phyloP scores from a whole-genome alignment of 2,329 filamentous ascomycete genomes.

The Chrysoporthe deuterocubensis region DNA sequence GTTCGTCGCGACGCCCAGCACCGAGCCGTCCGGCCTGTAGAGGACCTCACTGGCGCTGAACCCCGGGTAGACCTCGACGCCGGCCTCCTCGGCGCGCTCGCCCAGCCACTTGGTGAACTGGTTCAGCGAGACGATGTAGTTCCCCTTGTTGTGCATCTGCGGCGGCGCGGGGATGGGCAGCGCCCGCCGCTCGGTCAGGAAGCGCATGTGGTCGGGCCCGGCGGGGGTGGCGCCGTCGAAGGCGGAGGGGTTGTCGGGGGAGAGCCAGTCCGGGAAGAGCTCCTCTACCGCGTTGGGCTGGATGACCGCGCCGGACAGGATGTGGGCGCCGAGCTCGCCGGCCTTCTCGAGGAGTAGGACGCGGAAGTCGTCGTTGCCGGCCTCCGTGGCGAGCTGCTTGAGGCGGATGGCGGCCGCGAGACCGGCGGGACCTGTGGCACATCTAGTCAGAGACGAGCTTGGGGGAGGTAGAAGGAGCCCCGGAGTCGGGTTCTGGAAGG shows the following conservation, averaged over 20 bases:
- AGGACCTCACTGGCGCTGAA: constrained; percentile 94
- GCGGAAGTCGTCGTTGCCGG: constrained; percentile 93
- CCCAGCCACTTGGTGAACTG: constrained; percentile 95
- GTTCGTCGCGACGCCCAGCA: constrained; percentile 94
- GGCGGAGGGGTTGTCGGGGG: constrained; percentile 82
- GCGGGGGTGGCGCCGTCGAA: constrained; percentile 89
- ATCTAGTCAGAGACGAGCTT: constrained; percentile 1
- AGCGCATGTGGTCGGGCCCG: constrained; percentile 85
- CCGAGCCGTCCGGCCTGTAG: constrained; percentile 83
- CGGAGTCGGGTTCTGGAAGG: constrained; percentile 10
- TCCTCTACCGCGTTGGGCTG: constrained; percentile 88
- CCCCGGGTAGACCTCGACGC: constrained; percentile 94
- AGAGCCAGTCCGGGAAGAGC: constrained; percentile 90
- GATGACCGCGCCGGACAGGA: constrained; percentile 93
- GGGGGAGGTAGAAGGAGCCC: not conserved
- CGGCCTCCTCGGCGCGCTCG: constrained; percentile 93
- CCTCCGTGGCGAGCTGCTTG: constrained; percentile 93
- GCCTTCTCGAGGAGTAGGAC: constrained; percentile 94
- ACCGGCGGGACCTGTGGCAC: constrained; percentile 74
- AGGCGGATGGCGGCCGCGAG: constrained; percentile 90
- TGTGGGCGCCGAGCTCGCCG: constrained; percentile 91
- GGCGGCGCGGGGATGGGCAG: constrained; percentile 87
- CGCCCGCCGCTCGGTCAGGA: constrained; percentile 79
- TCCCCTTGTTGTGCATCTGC: constrained; percentile 98
- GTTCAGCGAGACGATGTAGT: constrained; percentile 95